A percentile compares a stretch with the other conserved stretches of the same genome.
Evolutionary conservation across 345 rosid species (phyloP).

Genomic region (Gossypium rotundifolium): DNA sequence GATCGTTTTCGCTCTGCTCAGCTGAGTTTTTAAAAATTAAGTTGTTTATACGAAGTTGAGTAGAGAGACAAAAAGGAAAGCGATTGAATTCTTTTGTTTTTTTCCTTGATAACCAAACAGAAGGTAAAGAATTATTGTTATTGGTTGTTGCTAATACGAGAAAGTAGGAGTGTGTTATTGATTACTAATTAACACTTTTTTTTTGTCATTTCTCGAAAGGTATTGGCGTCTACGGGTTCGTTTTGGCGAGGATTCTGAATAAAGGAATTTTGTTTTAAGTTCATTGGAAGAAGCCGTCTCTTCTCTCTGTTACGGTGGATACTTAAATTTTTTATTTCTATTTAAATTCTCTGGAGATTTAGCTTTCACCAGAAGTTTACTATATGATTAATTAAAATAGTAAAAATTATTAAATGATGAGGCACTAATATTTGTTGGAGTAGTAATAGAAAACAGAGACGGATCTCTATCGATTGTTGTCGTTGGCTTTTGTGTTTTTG

Average conservation of each 20-base stretch:
- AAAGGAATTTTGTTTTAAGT: constrained; percentile 52
- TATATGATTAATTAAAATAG: not conserved
- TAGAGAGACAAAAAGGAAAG: not conserved
- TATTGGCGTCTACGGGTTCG: constrained; percentile 26
- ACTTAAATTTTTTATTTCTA: constrained; percentile 23
- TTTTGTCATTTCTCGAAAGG: constrained; percentile 17
- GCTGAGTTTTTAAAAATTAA: not conserved
- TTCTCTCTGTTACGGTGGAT: constrained; percentile 57
- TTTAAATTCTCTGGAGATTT: not conserved
- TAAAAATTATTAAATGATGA: not conserved
- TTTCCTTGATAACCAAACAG: constrained; percentile 20
- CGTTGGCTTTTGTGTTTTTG: constrained; percentile 43
- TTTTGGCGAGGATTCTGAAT: constrained; percentile 78
- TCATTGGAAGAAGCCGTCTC: constrained; percentile 42
- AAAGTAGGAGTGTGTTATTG: constrained; percentile 11
- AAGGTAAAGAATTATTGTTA: not conserved
- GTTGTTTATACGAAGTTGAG: not conserved
- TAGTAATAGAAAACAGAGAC: constrained; percentile 24
- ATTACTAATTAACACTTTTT: constrained; percentile 23
- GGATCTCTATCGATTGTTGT: constrained; percentile 56
- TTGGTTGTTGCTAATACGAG: not conserved
- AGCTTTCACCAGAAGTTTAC: not conserved
- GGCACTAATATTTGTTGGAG: constrained; percentile 12
- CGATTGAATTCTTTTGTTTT: not conserved
- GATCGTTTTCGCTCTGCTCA: not conserved